Conservation (phyloP, 345 rosid species). For the Citrus glauca region DNA sequence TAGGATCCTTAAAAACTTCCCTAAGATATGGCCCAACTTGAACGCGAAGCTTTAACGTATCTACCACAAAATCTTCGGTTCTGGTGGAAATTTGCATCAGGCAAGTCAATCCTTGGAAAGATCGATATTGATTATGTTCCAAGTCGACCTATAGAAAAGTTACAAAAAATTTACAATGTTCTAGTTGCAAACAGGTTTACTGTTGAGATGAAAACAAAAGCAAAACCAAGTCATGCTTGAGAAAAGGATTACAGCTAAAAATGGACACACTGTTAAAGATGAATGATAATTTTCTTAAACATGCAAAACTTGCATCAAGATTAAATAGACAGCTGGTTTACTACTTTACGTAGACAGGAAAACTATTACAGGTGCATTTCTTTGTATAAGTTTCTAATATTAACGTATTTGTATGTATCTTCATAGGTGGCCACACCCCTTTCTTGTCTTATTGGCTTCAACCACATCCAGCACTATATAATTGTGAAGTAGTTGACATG, state of each 20-base stretch:
- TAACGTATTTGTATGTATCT: not conserved
- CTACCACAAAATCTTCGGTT: slow-evolving; percentile 81
- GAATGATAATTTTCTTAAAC: not conserved
- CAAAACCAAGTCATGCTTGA: not conserved
- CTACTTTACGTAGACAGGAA: not conserved
- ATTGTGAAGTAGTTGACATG: not conserved
- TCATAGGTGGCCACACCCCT: not conserved
- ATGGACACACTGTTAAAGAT: not conserved
- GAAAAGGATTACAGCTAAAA: not conserved
- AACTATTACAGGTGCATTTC: not conserved
- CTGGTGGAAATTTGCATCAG: slow-evolving; percentile 97
- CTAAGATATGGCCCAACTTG: slow-evolving; percentile 85
- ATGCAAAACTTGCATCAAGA: not conserved
- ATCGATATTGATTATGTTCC: slow-evolving; percentile 96
- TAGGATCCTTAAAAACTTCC: slow-evolving; percentile 83
- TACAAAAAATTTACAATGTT: slow-evolving; percentile 1
- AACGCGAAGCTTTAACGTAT: slow-evolving; percentile 79
- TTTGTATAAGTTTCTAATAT: not conserved
- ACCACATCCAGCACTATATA: not conserved
- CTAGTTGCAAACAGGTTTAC: not conserved
- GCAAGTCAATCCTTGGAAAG: slow-evolving; percentile 95
- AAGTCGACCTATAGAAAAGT: slow-evolving; percentile 66
- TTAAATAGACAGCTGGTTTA: not conserved
- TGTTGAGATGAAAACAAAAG: not conserved
- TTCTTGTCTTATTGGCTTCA: not conserved